A percentile compares a stretch with the other conserved stretches of the same genome.
These are phyloP conservation scores for Glycyrrhiza uralensis DNA, from an alignment of 306 rosid genomes.

Conservation along the genomic window DNA sequence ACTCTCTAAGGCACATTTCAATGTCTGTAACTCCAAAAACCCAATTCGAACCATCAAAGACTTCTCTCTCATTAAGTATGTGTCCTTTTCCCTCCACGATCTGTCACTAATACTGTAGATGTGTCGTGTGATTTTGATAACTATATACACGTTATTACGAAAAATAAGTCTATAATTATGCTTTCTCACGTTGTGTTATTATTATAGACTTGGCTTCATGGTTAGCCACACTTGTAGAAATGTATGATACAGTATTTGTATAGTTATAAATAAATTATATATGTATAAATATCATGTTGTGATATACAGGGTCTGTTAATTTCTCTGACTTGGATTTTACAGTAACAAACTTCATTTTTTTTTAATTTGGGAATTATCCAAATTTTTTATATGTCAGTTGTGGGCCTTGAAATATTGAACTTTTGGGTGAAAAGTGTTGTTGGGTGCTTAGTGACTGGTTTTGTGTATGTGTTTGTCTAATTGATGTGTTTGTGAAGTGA, in stretches of 20 bases:
- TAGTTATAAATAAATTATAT: neutral
- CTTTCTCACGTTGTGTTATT: neutral
- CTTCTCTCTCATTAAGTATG: slow-evolving; percentile 73
- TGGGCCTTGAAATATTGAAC: neutral
- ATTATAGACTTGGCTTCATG: neutral
- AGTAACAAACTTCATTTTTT: neutral
- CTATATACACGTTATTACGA: neutral
- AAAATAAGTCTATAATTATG: neutral
- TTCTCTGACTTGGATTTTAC: neutral
- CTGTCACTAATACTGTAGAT: neutral
- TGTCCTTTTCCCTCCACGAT: neutral
- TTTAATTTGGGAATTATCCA: neutral
- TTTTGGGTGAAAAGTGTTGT: neutral
- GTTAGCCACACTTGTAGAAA: neutral
- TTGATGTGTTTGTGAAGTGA: slow-evolving; percentile 5
- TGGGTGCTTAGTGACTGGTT: slow-evolving; percentile 2
- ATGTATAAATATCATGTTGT: neutral
- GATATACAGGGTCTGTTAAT: neutral
- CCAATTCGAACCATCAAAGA: slow-evolving; percentile 68
- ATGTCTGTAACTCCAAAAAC: slow-evolving; percentile 59
- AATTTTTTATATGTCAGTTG: neutral
- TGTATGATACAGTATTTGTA: neutral
- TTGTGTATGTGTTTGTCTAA: neutral
- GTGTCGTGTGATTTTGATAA: neutral
- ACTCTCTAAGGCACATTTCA: slow-evolving; percentile 75